phyloP scores from a whole-genome alignment of 225 moss, liverwort and hornwort species.

The Marchantia paleacea region DNA sequence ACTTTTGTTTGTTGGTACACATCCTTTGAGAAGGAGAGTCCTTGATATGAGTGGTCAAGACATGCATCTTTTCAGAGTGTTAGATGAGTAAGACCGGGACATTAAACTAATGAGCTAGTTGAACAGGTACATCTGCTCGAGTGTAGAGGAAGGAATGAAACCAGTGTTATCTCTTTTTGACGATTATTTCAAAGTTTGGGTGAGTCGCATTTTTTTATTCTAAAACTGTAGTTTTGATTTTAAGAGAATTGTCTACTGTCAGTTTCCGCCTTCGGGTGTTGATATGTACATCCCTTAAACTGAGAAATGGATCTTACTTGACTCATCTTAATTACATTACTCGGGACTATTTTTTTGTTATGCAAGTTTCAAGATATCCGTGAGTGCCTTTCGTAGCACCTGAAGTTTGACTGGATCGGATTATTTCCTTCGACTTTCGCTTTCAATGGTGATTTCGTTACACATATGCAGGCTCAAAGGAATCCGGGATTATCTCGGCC shows the following conservation, averaged over 20 bases:
- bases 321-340: no score
- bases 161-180: constrained; percentile 82
- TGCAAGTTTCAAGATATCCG: no score
- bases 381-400: neutral
- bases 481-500: constrained; percentile 77
- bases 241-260: neutral
- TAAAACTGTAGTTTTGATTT: neutral
- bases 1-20: neutral
- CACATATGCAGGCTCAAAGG: constrained; percentile 57
- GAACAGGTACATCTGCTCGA: constrained; percentile 88
- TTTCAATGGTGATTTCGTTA: neutral
- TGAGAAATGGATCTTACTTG: neutral
- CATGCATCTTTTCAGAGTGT: neutral
- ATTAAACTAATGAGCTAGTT: neutral
- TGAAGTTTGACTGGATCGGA: neutral
- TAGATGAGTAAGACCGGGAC: neutral
- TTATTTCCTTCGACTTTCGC: neutral
- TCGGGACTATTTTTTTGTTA: no score
- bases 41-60: neutral
- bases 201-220: constrained; percentile 16
- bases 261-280: neutral
- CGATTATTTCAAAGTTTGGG: constrained; percentile 91
- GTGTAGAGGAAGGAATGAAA: constrained; percentile 70
- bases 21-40: neutral
- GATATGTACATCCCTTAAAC: neutral